phyloP scores from a whole-genome alignment of 2,329 filamentous ascomycete genomes.

The Phialophora expanda region DNA sequence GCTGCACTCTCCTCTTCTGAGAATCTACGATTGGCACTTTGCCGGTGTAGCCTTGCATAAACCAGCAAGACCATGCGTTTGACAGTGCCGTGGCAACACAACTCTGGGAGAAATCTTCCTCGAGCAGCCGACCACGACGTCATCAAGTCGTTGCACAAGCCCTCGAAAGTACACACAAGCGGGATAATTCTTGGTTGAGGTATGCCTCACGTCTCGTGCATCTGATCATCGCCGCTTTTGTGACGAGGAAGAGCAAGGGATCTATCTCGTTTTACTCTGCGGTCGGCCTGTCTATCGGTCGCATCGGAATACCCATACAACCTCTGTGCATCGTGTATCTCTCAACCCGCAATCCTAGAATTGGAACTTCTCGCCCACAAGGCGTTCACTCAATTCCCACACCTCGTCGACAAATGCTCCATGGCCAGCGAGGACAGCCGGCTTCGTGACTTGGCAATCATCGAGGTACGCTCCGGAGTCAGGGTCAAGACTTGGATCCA shows the following conservation, averaged over 20 bases:
- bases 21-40: neutral
- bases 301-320: neutral
- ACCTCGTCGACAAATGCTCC: slow-evolving; percentile 46
- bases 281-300: too few species aligned
- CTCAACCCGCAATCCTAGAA: slow-evolving; percentile 6
- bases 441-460: slow-evolving; percentile 48
- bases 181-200: neutral
- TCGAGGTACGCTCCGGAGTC: slow-evolving; percentile 45
- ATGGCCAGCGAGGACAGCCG: slow-evolving; percentile 20
- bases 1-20: neutral
- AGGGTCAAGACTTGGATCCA: slow-evolving; percentile 40
- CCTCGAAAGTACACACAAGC: neutral
- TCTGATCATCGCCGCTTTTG: neutral
- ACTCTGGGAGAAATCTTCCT: neutral
- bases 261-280: neutral
- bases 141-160: slow-evolving; percentile 1
- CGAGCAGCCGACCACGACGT: neutral
- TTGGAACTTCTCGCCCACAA: slow-evolving; percentile 49
- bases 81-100: neutral
- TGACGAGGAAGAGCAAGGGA: neutral
- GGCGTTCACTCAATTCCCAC: slow-evolving; percentile 55
- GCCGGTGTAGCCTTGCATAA: slow-evolving; percentile 5
- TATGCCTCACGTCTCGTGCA: neutral
- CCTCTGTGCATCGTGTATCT: neutral
- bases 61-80: slow-evolving; percentile 4